Percentiles rank a stretch among this genome's conserved stretches.
Evolutionary conservation across 495 filamentous ascomycete genomes (phyloP).

Genomic region (Coniosporium apollinis): DNA sequence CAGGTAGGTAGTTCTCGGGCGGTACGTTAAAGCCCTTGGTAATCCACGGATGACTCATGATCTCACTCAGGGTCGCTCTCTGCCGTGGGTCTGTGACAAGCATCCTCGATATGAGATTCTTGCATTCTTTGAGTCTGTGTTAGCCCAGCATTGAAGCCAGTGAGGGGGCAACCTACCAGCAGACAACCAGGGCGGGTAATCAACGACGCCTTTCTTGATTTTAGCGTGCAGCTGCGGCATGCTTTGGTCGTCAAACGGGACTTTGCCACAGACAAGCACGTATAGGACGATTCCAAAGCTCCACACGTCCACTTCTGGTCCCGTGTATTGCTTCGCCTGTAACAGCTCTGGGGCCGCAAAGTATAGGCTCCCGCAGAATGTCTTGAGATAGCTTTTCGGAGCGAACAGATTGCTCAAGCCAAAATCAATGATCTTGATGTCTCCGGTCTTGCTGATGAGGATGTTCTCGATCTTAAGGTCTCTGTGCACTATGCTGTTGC

Average conservation of each 20-base stretch:
- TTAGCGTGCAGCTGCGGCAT: constrained; percentile 98
- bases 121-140: constrained; percentile 53
- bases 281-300: constrained; percentile 99
- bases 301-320: constrained; percentile 96
- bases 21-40: constrained; percentile 74
- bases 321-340: constrained; percentile 85
- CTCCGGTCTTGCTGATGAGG: constrained; percentile 94
- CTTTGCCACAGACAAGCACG: constrained; percentile 93
- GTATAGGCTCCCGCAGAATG: constrained; percentile 94
- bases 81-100: constrained; percentile 86
- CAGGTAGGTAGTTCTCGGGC: constrained; percentile 79
- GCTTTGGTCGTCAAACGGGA: constrained; percentile 97
- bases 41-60: constrained; percentile 96
- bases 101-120: constrained; percentile 87
- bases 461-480: constrained; percentile 99
- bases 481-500: constrained; percentile 96
- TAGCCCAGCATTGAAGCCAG: neutral
- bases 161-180: constrained; percentile 40
- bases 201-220: constrained; percentile 93
- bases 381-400: constrained; percentile 74
- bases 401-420: constrained; percentile 94
- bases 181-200: constrained; percentile 88
- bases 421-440: constrained; percentile 99
- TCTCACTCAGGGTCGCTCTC: constrained; percentile 72
- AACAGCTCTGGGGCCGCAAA: constrained; percentile 94